Conservation (phyloP, 768 basidiomycete genomes). For the Lentinula sp. region DNA sequence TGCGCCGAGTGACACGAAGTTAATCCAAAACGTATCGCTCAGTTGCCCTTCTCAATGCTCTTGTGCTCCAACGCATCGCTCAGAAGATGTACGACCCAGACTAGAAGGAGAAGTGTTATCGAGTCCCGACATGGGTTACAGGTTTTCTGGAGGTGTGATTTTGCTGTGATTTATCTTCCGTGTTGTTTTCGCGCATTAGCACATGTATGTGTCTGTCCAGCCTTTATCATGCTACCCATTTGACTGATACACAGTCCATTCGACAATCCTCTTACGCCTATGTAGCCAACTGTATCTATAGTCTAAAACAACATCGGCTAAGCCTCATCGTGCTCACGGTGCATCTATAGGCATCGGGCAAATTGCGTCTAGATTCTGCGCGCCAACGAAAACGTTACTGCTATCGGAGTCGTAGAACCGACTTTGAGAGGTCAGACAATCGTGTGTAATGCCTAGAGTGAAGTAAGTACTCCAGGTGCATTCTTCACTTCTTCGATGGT, state of each 20-base stretch:
- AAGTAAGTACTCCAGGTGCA: conserved; percentile 10
- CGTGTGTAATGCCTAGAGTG: conserved; percentile 5
- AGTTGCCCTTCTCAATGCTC: conserved; percentile 8
- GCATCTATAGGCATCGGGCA: not conserved
- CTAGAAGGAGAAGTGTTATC: not conserved
- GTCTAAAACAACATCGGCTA: not conserved
- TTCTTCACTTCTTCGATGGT: not conserved
- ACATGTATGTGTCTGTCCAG: conserved; percentile 10
- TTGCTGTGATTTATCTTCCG: not conserved
- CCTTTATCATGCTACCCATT: conserved; percentile 11
- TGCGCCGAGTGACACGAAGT: conserved; percentile 7
- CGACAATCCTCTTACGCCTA: conserved; percentile 10
- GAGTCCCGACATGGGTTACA: conserved; percentile 8
- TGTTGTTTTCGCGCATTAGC: not conserved
- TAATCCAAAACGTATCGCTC: conserved; percentile 9
- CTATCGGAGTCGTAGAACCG: conserved; percentile 6
- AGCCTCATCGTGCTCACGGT: not conserved
- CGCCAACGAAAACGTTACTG: conserved; percentile 2
- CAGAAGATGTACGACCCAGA: conserved; percentile 7
- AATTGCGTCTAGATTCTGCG: not conserved
- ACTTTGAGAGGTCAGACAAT: not conserved
- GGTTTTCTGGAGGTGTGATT: conserved; percentile 8
- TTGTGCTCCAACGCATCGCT: conserved; percentile 6
- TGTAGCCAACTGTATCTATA: not conserved
- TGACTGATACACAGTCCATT: conserved; percentile 10